Conservation (phyloP, 805 yeast species). For the Millerozyma miso region DNA sequence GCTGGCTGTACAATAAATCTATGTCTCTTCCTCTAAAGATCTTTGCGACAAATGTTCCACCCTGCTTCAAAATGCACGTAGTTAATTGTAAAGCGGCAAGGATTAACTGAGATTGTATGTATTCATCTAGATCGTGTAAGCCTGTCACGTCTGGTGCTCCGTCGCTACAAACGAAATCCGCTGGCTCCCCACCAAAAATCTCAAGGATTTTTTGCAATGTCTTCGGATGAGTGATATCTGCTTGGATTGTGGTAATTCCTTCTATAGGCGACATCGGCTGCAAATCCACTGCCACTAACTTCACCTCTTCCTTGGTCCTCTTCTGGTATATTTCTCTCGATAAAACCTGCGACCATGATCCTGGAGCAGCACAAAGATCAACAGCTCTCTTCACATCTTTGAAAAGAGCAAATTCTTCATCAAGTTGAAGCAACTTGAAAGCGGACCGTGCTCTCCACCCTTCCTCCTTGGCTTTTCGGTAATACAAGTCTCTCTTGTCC, state of each 20-base stretch:
- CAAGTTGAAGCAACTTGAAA: conserved; percentile 83
- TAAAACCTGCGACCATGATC: conserved; percentile 96
- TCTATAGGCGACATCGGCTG: conserved; percentile 98
- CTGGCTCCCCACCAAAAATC: conserved; percentile 85
- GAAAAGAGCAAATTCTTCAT: conserved; percentile 84
- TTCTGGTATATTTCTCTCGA: conserved; percentile 60
- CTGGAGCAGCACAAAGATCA: conserved; percentile 97
- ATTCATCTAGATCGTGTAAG: conserved; percentile 92
- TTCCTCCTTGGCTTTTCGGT: conserved; percentile 92
- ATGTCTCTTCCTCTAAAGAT: conserved; percentile 95
- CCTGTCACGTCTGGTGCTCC: conserved; percentile 99
- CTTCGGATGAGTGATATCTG: conserved; percentile 95
- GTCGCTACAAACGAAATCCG: conserved; percentile 94
- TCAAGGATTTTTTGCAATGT: conserved; percentile 73
- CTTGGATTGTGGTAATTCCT: conserved; percentile 86
- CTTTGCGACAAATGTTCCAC: conserved; percentile 94
- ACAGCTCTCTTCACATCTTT: conserved; percentile 78
- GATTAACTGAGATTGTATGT: conserved; percentile 91
- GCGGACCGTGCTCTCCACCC: conserved; percentile 99
- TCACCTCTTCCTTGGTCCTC: conserved; percentile 43
- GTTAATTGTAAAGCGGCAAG: conserved; percentile 89
- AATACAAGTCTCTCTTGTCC: conserved; percentile 89
- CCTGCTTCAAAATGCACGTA: conserved; percentile 80
- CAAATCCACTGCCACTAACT: conserved; percentile 89
- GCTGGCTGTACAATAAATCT: conserved; percentile 87